Conservation (phyloP, 148 eudicot genomes). For the Arbutus unedo region DNA sequence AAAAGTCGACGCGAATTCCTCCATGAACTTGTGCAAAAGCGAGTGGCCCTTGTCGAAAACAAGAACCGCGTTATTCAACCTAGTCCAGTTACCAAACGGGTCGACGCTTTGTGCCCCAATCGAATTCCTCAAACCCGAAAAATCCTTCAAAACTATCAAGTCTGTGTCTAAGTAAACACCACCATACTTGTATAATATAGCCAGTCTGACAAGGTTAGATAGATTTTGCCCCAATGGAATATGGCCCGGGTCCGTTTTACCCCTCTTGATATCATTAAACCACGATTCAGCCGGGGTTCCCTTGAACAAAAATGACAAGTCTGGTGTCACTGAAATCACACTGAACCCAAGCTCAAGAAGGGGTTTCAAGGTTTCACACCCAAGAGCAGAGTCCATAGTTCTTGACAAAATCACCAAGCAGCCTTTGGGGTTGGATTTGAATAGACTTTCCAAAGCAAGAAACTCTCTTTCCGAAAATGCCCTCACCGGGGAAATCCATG, state of each 20-base stretch:
- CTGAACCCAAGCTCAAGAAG: slow-evolving; percentile 31
- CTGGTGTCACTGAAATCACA: slow-evolving; percentile 38
- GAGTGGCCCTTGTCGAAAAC: slow-evolving; percentile 67
- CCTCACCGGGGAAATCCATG: slow-evolving; percentile 54
- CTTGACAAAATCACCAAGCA: slow-evolving; percentile 60
- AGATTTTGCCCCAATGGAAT: slow-evolving; percentile 67
- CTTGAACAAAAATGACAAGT: slow-evolving; percentile 36
- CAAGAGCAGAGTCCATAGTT: slow-evolving; percentile 53
- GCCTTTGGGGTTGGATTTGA: slow-evolving; percentile 52
- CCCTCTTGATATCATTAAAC: slow-evolving; percentile 49
- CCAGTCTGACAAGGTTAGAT: slow-evolving; percentile 61
- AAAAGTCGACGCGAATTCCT: slow-evolving; percentile 56
- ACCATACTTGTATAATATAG: slow-evolving; percentile 66
- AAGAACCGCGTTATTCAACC: slow-evolving; percentile 66
- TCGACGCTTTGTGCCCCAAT: slow-evolving; percentile 59
- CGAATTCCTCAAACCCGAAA: slow-evolving; percentile 48
- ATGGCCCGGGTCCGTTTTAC: slow-evolving; percentile 49
- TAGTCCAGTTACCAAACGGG: slow-evolving; percentile 37
- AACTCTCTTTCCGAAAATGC: slow-evolving; percentile 45
- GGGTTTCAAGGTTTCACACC: slow-evolving; percentile 36
- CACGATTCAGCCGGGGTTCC: slow-evolving; percentile 58
- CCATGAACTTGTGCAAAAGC: slow-evolving; percentile 50
- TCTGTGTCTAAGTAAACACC: slow-evolving; percentile 71
- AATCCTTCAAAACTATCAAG: slow-evolving; percentile 45
- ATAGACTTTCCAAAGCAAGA: slow-evolving; percentile 45